Base-by-base conservation (phyloP, 768 basidiomycete genomes). In the Mycena capillaripes region DNA sequence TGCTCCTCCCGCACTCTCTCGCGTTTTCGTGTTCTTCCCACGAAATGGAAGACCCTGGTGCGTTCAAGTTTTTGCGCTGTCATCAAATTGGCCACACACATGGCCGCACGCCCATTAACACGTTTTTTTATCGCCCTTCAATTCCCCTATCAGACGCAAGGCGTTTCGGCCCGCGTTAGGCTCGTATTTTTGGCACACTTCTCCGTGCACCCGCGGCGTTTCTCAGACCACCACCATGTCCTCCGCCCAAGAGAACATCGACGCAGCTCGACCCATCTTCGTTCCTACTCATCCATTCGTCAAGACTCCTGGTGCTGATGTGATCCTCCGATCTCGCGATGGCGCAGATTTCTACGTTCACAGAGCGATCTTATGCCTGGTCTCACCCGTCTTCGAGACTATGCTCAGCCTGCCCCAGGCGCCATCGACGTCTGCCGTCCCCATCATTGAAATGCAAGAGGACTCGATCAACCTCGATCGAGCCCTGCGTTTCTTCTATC, bases 321-420 rank as follows among this genome's bases (percentile, higher is more conserved):
- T 21, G 4, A 40, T 59, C 25, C 38, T 59, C n/a, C 57, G 57
- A 25, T 59, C 57, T 25, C n/a, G 21, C n/a, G 57, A 59, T 38
- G 57, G 57, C 36, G 57, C n/a, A 4, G 57, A 59, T 25, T 59
- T 59, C 12, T 38, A 59, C 57, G 16, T 59, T 30, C 36, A 59
- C 36, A 8, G 23, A 16, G 36, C 25, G 34, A 59, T 59, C 23
- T 17, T 59, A 14, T n/a, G n/a, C 16, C 38, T 59, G 23, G 38
- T 59, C n/a, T 59, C 57, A n/a, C 36, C 57, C 36, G 38, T 59
- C n/a, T 42, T 42, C 32, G n/a, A 23, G 23, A 48, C 46, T 2
- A 48, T 48, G 46, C 14, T 48, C 46, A 9, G n/a, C 21, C n/a
- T 59, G 4, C 57, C 57, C 12, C 57, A 59, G 36, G 14, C 57